A percentile compares a stretch with the other conserved stretches of the same genome.
phyloP scores from a whole-genome alignment of 2,329 filamentous ascomycete species.

The Verticillium tricorpus region DNA sequence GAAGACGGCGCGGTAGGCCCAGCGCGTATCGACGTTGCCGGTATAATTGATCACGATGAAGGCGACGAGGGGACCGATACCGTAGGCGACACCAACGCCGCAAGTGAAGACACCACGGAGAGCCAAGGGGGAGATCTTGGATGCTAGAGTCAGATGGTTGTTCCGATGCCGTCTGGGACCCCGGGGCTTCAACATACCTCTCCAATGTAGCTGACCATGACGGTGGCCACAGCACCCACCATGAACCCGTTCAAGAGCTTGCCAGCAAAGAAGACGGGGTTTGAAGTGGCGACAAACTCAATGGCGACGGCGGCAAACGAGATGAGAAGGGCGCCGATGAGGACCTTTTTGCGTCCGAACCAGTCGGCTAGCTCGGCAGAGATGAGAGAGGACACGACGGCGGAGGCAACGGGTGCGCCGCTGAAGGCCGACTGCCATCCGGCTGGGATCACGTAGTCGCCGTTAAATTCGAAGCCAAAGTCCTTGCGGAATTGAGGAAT shows the following conservation, averaged over 20 bases:
- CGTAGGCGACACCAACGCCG: conserved; percentile 21
- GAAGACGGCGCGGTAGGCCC: conserved; percentile 29
- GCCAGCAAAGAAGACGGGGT: conserved; percentile 22
- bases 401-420: conserved; percentile 33
- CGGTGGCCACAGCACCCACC: conserved; percentile 19
- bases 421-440: conserved; percentile 40
- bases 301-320: conserved; percentile 31
- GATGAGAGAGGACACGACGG: background rate
- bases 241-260: conserved; percentile 38
- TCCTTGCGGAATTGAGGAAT: conserved; percentile 41
- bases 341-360: background rate
- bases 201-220: conserved; percentile 25
- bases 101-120: conserved; percentile 24
- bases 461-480: conserved; percentile 31
- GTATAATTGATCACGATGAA: conserved; percentile 26
- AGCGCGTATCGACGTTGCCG: conserved; percentile 18
- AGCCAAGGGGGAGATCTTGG: conserved; percentile 21
- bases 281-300: conserved; percentile 33
- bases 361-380: background rate
- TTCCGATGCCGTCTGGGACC: background rate
- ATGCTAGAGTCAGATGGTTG: background rate
- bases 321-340: conserved; percentile 27
- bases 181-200: conserved; percentile 16
- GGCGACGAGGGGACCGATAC: conserved; percentile 24
- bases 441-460: conserved; percentile 32